Base-by-base conservation (phyloP, 768 basidiomycete genomes). In the Russula ochroleuca region DNA sequence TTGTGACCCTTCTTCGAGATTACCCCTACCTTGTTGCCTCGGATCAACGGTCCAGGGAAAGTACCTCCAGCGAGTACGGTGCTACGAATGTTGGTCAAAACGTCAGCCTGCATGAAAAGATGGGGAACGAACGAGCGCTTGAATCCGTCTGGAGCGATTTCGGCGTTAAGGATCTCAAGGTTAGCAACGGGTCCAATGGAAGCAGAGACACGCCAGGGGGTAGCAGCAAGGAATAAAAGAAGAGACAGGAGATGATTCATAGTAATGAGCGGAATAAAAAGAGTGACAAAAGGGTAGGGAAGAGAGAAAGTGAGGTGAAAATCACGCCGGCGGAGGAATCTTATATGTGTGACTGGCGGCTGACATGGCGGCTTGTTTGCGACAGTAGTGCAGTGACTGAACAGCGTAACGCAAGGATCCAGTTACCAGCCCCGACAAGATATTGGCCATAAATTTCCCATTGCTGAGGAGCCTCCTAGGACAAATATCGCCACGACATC, bases 41-140 rank as follows among this genome's bases (percentile, higher is more conserved):
- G 68, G 65, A 84, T 79, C 37, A 81, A 67, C 10, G 82, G 80
- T 3, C 80, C 83, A 2, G 81, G 83, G 58, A 81, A 80, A 2
- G 67, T 73, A 17, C 81, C 81, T 35, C 75, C 77, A 40, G 80
- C 79, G 45, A 83, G 71, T 3, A 78, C 74, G 21, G 81, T 70
- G 40, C 79, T 80, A 25, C 35, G 3, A 38, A 41, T 43, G 25
- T 25, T 7, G 8, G 35, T 58, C 2, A 50, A 37, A n/a, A 54
- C 15, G 9, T 19, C 10, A 48, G 25, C 33, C 15, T 15, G 10
- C 23, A 45, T 35, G 1, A 23, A 31, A 7, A 15, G 9, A 48
- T 1, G 17, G 10, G 15, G 4, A 31, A 53, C 62, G 37, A 17
- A 67, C 66, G 63, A 53, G 56, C 73, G 72, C 19, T 43, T 47